Percentiles rank a stretch among this genome's conserved stretches.
phyloP scores from a whole-genome alignment of 1,284 basidiomycete genomes.

The Sporisorium exsertum region DNA sequence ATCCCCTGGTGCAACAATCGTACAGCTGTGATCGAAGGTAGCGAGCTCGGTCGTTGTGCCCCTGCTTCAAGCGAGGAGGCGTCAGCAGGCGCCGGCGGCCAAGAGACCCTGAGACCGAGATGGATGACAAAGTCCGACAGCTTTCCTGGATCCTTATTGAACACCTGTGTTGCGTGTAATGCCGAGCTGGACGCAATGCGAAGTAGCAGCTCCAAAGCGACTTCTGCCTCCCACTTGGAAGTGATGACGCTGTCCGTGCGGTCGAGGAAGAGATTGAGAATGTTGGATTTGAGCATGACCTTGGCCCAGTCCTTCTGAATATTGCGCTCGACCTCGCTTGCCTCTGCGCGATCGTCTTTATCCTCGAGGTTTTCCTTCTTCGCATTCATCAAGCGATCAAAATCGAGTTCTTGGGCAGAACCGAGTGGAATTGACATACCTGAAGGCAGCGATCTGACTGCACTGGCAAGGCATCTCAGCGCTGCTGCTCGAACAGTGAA shows the following conservation, averaged over 20 bases:
- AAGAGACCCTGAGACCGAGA: constrained; percentile 41
- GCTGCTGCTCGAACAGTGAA: constrained; percentile 57
- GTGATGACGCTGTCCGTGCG: constrained; percentile 42
- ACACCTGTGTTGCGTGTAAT: constrained; percentile 24
- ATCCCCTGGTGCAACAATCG: constrained; percentile 76
- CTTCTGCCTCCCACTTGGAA: constrained; percentile 41
- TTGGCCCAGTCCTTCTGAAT: constrained; percentile 50
- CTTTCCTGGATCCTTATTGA: constrained; percentile 18
- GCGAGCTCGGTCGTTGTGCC: constrained; percentile 4
- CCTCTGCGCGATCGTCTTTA: constrained; percentile 18
- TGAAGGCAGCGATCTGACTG: constrained; percentile 36
- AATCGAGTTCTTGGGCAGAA: constrained; percentile 27
- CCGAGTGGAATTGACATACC: constrained; percentile 13
- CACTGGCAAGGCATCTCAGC: constrained; percentile 37
- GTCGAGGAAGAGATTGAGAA: constrained; percentile 34
- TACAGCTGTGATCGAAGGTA: constrained; percentile 71
- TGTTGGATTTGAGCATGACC: constrained; percentile 34
- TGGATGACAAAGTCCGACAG: constrained; percentile 38
- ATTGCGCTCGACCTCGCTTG: constrained; percentile 34
- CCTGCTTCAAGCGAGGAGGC: not conserved
- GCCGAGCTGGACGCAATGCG: constrained; percentile 46
- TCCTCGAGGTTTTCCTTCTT: constrained; percentile 1
- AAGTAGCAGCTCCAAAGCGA: constrained; percentile 38
- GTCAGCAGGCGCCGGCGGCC: constrained; percentile 35
- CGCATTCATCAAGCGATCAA: constrained; percentile 15